Conservation (phyloP, 1,284 basidiomycete genomes). For the Fomitopsis pinicola region DNA sequence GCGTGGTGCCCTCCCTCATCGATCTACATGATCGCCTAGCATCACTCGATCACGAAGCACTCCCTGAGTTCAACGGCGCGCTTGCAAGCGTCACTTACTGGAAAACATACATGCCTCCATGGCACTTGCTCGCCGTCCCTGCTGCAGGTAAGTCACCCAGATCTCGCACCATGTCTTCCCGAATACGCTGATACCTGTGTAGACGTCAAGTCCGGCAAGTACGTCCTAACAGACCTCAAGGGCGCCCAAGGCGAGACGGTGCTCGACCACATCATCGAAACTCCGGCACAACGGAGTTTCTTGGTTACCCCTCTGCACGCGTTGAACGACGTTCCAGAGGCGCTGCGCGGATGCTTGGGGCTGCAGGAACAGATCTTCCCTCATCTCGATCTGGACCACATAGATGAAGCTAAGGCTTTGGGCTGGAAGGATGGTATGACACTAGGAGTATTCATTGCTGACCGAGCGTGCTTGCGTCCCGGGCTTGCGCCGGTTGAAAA, state of each 20-base stretch:
- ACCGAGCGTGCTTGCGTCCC: conserved; percentile 12
- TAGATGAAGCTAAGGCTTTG: conserved; percentile 27
- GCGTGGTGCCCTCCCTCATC: conserved; percentile 35
- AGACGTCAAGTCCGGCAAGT: conserved; percentile 14
- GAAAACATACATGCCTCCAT: conserved; percentile 39
- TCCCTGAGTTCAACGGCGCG: not conserved
- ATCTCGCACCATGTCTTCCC: not conserved
- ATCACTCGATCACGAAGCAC: not conserved
- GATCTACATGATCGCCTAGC: conserved; percentile 25
- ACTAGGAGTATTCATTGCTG: conserved; percentile 28
- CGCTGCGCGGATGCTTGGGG: conserved; percentile 19
- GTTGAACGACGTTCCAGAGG: conserved; percentile 16
- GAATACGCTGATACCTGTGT: not conserved
- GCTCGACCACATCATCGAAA: conserved; percentile 13
- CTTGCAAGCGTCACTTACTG: conserved; percentile 29
- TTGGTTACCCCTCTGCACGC: conserved; percentile 29
- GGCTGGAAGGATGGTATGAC: conserved; percentile 28
- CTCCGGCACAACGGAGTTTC: conserved; percentile 8
- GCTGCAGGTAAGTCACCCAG: conserved; percentile 16
- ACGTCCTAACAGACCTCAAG: conserved; percentile 21
- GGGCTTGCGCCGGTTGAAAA: not conserved
- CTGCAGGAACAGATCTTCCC: conserved; percentile 25
- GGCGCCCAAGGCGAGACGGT: conserved; percentile 21
- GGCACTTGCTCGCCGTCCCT: conserved; percentile 30
- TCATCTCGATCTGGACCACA: conserved; percentile 36